Conservation (phyloP, 2,329 filamentous ascomycete genomes). For the Tolypocladium capitatum region DNA sequence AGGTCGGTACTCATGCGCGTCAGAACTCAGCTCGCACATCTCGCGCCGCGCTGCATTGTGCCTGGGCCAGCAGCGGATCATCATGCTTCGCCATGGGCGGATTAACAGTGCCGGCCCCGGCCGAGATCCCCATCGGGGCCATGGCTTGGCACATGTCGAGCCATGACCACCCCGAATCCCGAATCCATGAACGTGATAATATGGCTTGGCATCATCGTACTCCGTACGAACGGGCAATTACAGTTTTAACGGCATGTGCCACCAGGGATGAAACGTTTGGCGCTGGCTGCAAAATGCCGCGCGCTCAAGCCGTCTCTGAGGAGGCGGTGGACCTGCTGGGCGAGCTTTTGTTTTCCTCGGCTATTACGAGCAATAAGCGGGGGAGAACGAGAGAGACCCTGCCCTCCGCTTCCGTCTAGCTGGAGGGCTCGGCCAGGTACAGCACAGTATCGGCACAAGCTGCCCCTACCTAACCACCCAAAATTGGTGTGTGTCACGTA, state of each 20-base stretch:
- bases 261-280: background rate
- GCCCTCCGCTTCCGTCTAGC: background rate
- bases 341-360: background rate
- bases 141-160: background rate
- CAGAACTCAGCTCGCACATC: background rate
- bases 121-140: background rate
- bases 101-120: background rate
- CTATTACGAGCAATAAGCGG: background rate
- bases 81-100: background rate
- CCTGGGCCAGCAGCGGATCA: background rate
- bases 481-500: conserved; percentile 23
- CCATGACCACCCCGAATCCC: background rate
- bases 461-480: conserved; percentile 19
- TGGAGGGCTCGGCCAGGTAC: conserved; percentile 12
- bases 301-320: background rate
- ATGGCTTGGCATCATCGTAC: background rate
- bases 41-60: background rate
- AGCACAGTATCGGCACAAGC: conserved; percentile 23
- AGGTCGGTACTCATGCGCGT: background rate
- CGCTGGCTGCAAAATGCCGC: background rate
- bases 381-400: background rate
- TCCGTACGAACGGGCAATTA: too few species aligned
- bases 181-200: background rate
- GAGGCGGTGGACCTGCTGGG: background rate
- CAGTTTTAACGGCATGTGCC: background rate